Evolutionary conservation across 2,329 filamentous ascomycete genomes (phyloP).

Genomic region (Annulohypoxylon truncatum): DNA sequence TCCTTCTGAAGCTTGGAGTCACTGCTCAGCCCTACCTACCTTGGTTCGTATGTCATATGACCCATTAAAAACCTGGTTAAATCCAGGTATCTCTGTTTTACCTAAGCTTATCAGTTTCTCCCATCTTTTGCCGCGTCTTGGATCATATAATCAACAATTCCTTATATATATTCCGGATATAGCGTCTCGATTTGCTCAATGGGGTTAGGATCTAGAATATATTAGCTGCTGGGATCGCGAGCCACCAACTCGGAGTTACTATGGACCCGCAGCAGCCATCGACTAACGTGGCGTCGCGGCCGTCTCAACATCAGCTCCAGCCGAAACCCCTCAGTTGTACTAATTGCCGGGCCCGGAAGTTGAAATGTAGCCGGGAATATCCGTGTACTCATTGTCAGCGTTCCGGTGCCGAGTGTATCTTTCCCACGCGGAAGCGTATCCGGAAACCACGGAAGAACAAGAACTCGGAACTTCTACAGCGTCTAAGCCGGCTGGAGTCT

Average conservation of each 20-base stretch:
- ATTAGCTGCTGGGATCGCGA: neutral
- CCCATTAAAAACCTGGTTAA: neutral
- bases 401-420: conserved; percentile 60
- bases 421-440: conserved; percentile 58
- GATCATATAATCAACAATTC: neutral
- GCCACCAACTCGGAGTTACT: neutral
- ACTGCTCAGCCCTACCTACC: conserved; percentile 7
- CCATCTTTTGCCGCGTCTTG: neutral
- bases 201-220: neutral
- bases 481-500: conserved; percentile 58
- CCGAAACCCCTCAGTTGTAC: conserved; percentile 63
- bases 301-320: neutral
- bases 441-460: conserved; percentile 55
- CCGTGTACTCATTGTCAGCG: conserved; percentile 67
- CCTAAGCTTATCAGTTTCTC: neutral
- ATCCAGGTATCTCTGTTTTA: neutral
- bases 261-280: conserved; percentile 18
- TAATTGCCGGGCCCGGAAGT: conserved; percentile 71
- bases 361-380: conserved; percentile 68
- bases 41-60: neutral
- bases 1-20: neutral
- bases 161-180: neutral
- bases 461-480: conserved; percentile 58
- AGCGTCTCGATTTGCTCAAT: neutral
- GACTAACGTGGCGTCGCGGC: conserved; percentile 1